Percentiles rank a stretch among this genome's conserved stretches.
Conservation (phyloP, 1,284 basidiomycete genomes). For the Puccinia hordei region DNA sequence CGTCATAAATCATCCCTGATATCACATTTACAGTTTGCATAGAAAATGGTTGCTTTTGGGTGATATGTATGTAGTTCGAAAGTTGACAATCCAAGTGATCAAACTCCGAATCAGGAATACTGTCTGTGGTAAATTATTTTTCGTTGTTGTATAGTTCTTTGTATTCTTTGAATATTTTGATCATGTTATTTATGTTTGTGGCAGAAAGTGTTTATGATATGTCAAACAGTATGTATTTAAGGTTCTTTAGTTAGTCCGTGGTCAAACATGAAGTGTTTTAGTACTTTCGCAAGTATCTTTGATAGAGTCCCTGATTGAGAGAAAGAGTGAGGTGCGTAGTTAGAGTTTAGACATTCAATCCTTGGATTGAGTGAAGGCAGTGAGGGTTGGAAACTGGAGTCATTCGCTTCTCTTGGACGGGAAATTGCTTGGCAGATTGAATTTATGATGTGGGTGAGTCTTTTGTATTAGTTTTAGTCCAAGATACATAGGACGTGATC, state of each 20-base stretch:
- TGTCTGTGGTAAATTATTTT: not conserved
- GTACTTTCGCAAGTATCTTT: not conserved
- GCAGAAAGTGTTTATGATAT: not conserved
- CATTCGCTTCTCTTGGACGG: no score
- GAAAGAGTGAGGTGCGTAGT: no score
- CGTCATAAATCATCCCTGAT: not conserved
- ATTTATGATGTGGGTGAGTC: no score
- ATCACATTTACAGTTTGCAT: not conserved
- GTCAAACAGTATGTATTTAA: not conserved
- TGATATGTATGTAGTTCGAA: not conserved
- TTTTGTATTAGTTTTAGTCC: not conserved
- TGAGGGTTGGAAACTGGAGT: not conserved
- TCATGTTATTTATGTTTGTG: not conserved
- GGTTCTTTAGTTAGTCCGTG: not conserved
- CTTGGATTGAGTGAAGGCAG: no score
- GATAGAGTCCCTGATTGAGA: not conserved
- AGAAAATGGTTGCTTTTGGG: not conserved
- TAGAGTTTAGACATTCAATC: no score
- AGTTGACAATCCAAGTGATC: not conserved
- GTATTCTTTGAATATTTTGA: not conserved
- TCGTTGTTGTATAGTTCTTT: not conserved
- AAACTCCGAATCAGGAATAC: not conserved
- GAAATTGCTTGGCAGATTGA: no score
- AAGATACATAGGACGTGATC: not conserved
- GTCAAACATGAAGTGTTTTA: not conserved